Conservation (phyloP, 768 basidiomycete genomes). For the Mycena amicta region DNA sequence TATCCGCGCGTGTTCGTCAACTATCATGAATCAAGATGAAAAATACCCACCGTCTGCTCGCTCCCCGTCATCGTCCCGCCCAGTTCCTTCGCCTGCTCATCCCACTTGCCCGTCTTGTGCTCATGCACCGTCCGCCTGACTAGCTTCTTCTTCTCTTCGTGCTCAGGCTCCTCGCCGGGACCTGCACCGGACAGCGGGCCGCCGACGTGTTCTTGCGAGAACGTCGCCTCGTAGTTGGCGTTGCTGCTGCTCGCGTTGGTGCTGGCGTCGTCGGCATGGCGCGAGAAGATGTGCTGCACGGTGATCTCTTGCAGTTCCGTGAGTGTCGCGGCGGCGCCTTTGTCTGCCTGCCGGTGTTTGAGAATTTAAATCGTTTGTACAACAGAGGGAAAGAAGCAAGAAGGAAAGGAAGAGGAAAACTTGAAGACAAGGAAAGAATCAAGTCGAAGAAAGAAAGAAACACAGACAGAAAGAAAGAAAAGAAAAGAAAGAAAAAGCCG, state of each 20-base stretch:
- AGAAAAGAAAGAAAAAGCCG: too few relatives aligned
- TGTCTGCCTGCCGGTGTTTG: background rate
- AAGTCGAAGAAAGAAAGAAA: too few relatives aligned
- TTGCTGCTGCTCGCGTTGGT: background rate
- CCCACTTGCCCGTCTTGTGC: background rate
- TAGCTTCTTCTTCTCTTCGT: background rate
- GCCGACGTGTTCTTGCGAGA: background rate
- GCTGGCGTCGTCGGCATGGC: background rate
- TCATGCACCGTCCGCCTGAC: background rate
- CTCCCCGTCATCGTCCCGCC: background rate
- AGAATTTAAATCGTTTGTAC: too few relatives aligned
- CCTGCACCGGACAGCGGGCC: background rate
- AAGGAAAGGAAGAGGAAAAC: too few relatives aligned
- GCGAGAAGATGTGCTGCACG: background rate
- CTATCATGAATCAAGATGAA: background rate
- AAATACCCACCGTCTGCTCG: background rate
- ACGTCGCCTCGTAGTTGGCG: background rate
- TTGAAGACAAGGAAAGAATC: too few relatives aligned
- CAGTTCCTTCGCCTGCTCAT: background rate
- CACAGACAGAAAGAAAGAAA: too few relatives aligned
- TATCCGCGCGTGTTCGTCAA: background rate
- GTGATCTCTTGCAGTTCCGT: background rate
- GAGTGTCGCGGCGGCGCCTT: background rate
- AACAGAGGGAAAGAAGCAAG: too few relatives aligned
- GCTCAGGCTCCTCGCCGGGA: background rate